Evolutionary conservation across 2,329 filamentous ascomycete species (phyloP).

Genomic region (Verticillium albo-atrum): DNA sequence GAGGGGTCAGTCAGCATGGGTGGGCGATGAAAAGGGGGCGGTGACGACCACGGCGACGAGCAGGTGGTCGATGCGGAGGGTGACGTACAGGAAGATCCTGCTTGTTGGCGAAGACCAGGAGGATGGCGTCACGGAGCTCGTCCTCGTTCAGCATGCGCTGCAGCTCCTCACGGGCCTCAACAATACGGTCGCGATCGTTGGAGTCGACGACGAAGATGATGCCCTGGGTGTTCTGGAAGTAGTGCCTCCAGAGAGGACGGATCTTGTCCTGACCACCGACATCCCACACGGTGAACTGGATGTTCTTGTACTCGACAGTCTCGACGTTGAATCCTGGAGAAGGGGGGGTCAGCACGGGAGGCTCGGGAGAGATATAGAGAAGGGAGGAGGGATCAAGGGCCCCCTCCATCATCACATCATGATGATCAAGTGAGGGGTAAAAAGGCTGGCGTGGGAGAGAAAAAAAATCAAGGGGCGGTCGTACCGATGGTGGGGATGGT

Average conservation of each 20-base stretch:
- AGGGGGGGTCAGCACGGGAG: constrained; percentile 16
- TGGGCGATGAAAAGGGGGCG: neutral
- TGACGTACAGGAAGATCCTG: constrained; percentile 91
- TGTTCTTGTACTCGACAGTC: constrained; percentile 99
- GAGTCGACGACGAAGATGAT: constrained; percentile 99
- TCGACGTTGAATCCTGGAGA: constrained; percentile 95
- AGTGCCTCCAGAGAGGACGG: constrained; percentile 4
- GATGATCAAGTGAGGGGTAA: neutral
- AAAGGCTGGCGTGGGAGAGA: neutral
- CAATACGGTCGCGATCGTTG: constrained; percentile 97
- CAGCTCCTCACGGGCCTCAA: constrained; percentile 93
- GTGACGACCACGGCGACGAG: neutral
- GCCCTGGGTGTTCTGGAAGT: constrained; percentile 76
- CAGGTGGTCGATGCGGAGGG: neutral
- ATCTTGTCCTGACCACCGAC: constrained; percentile 86
- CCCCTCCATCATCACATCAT: neutral
- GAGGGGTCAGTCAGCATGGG: constrained; percentile 7
- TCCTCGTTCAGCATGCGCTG: constrained; percentile 99
- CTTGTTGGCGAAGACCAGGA: constrained; percentile 99
- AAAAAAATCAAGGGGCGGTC: constrained; percentile 18
- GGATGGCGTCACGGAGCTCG: constrained; percentile 93
- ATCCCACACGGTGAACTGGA: constrained; percentile 99
- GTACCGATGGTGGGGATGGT: constrained; percentile 97
- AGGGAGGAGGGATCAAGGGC: neutral
- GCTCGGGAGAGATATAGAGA: neutral